A percentile compares a stretch with the other conserved stretches of the same genome.
Evolutionary conservation across 1,284 basidiomycete genomes (phyloP).

Genomic region (Ganoderma lucidum): DNA sequence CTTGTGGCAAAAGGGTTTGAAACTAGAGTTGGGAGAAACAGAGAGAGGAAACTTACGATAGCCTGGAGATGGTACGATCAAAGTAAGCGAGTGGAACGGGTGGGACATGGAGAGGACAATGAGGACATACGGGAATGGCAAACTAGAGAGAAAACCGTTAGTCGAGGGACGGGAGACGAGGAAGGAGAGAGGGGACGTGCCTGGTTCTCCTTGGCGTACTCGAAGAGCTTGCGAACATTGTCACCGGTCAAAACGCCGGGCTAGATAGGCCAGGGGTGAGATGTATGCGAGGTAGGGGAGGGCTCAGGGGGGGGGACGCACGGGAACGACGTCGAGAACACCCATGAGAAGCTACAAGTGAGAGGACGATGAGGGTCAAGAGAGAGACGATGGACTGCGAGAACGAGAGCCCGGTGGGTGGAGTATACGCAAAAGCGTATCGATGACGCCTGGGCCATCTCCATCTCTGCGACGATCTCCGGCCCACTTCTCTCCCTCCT

Average conservation of each 20-base stretch:
- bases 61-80: conserved; percentile 53
- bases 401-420: background rate
- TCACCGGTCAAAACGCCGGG: conserved; percentile 90
- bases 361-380: conserved; percentile 19
- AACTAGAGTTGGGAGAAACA: conserved; percentile 18
- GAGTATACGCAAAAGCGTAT: conserved; percentile 8
- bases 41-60: conserved; percentile 62
- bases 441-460: conserved; percentile 24
- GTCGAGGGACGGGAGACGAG: background rate
- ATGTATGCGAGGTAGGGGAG: conserved; percentile 13
- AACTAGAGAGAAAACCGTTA: conserved; percentile 57
- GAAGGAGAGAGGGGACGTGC: conserved; percentile 50
- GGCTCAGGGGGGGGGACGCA: conserved; percentile 44
- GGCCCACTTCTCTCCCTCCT: background rate
- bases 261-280: conserved; percentile 47
- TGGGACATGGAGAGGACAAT: background rate
- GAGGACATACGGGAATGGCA: conserved; percentile 80
- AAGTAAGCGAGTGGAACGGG: conserved; percentile 3
- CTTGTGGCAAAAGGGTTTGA: conserved; percentile 44
- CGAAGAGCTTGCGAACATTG: conserved; percentile 87
- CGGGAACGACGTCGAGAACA: conserved; percentile 76
- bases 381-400: conserved; percentile 13
- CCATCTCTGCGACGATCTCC: conserved; percentile 8
- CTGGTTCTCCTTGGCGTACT: conserved; percentile 86
- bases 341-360: conserved; percentile 54